phyloP scores from a whole-genome alignment of 306 rosid genomes.

The Prunus padus region DNA sequence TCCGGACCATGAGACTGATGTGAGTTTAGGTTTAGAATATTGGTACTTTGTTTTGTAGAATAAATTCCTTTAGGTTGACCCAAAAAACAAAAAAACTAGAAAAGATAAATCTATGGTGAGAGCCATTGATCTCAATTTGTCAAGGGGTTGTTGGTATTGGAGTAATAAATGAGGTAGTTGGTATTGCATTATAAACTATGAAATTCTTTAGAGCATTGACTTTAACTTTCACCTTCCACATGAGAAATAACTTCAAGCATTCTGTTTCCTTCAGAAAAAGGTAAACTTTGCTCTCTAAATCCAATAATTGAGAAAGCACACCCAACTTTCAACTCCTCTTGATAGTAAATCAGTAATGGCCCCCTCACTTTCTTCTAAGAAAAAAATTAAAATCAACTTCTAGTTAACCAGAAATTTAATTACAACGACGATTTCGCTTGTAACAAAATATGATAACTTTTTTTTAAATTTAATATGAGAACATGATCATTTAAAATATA shows the following conservation, averaged over 20 bases:
- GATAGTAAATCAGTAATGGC: background rate
- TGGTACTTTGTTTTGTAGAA: no score
- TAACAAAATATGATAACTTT: no score
- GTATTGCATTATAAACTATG: background rate
- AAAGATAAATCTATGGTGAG: background rate
- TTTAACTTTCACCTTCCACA: background rate
- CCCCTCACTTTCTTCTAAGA: background rate
- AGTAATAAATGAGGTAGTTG: conserved; percentile 1
- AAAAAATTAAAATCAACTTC: background rate
- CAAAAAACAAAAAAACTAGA: no score
- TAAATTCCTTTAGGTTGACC: no score
- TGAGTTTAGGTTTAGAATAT: no score
- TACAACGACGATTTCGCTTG: no score
- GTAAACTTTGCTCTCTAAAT: background rate
- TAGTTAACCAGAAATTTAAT: background rate
- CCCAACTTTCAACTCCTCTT: background rate
- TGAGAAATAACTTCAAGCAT: background rate
- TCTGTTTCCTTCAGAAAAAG: background rate
- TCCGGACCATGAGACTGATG: no score
- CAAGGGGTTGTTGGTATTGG: conserved; percentile 4
- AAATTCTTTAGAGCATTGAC: background rate
- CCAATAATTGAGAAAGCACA: background rate
- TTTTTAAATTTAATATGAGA: no score
- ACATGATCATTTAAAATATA: no score
- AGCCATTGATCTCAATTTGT: background rate